A percentile compares a stretch with the other conserved stretches of the same genome.
Evolutionary conservation across 2,329 filamentous ascomycete genomes (phyloP).

Genomic region (Drechslerella dactyloides): DNA sequence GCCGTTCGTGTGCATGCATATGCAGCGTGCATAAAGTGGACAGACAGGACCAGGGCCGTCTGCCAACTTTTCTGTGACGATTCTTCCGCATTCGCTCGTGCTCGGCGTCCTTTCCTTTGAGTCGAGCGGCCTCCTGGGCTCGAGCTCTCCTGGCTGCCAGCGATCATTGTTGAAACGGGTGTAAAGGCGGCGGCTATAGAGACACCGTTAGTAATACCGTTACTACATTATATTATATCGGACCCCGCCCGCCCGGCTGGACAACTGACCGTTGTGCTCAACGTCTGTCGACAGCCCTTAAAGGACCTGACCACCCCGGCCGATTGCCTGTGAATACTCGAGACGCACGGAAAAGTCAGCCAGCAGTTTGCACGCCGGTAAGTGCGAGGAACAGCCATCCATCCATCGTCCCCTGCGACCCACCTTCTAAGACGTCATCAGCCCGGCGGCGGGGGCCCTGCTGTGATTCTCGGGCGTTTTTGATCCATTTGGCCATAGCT

Average conservation of each 20-base stretch:
- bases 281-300: no score
- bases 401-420: constrained; percentile 8
- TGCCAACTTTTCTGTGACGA: constrained; percentile 46
- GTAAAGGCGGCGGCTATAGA: no score
- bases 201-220: neutral
- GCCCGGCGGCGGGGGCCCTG: neutral
- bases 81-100: constrained; percentile 46
- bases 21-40: constrained; percentile 7
- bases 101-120: constrained; percentile 12
- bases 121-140: neutral
- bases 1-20: constrained; percentile 46
- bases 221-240: neutral
- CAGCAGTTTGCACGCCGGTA: neutral
- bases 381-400: neutral
- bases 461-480: constrained; percentile 29
- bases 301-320: no score
- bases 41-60: constrained; percentile 6
- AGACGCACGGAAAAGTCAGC: neutral
- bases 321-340: no score
- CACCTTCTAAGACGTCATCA: constrained; percentile 14
- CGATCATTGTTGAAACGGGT: no score
- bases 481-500: constrained; percentile 18
- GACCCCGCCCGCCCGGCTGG: neutral
- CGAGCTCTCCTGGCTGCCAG: no score
- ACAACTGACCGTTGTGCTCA: no score